Percentiles rank a stretch among this genome's conserved stretches.
Evolutionary conservation across 495 filamentous ascomycete genomes (phyloP).

Genomic region (Friedmanniomyces simplex): DNA sequence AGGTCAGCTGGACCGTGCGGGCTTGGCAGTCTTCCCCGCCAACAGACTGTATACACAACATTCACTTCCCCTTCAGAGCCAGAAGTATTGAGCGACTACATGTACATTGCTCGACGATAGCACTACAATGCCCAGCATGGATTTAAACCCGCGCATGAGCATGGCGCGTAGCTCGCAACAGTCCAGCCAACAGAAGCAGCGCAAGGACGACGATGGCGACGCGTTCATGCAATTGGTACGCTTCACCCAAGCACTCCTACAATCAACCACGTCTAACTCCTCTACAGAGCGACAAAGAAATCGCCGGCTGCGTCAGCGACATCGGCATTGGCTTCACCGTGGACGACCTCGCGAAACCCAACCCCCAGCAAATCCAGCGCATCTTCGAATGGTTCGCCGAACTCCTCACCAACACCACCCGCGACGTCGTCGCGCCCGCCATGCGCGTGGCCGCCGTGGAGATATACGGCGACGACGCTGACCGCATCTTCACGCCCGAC

Average conservation of each 20-base stretch:
- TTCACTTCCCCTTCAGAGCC: not conserved
- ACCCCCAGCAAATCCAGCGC: slow-evolving; percentile 85
- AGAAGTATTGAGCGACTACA: not conserved
- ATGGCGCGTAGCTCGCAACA: slow-evolving; percentile 42
- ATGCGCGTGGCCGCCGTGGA: slow-evolving; percentile 86
- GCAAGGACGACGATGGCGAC: slow-evolving; percentile 74
- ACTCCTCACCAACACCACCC: slow-evolving; percentile 79
- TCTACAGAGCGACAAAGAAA: slow-evolving; percentile 64
- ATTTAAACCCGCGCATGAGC: slow-evolving; percentile 75
- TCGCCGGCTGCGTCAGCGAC: slow-evolving; percentile 92
- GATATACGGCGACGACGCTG: slow-evolving; percentile 67
- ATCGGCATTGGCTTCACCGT: slow-evolving; percentile 80
- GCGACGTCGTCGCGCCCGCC: slow-evolving; percentile 83
- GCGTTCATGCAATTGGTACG: slow-evolving; percentile 76
- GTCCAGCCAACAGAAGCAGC: slow-evolving; percentile 41
- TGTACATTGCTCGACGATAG: not conserved
- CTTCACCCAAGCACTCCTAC: not conserved
- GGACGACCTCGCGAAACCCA: slow-evolving; percentile 88
- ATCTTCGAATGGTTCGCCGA: slow-evolving; percentile 97
- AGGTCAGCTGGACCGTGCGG: not conserved
- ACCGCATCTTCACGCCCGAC: slow-evolving; percentile 65
- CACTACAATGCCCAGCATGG: slow-evolving; percentile 36
- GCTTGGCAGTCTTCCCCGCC: not conserved
- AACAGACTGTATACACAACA: not conserved
- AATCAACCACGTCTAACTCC: not conserved